phyloP scores from a whole-genome alignment of 1,284 basidiomycete species.

The Apiotrichum domesticum region DNA sequence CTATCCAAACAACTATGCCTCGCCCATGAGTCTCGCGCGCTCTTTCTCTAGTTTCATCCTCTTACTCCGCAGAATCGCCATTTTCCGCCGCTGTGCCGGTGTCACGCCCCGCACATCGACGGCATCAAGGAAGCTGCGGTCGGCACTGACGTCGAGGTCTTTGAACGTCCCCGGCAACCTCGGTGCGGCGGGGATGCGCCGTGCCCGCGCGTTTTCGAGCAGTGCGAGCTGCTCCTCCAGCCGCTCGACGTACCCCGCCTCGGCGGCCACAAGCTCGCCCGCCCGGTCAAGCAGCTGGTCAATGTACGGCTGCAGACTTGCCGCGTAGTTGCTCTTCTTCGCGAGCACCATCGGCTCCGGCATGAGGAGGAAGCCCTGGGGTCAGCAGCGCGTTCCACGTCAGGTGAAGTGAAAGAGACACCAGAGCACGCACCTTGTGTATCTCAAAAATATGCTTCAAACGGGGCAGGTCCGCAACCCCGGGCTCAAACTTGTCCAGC shows the following conservation, averaged over 20 bases:
- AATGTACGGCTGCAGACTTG: constrained; percentile 42
- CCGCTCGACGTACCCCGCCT: constrained; percentile 22
- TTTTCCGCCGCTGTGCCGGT: constrained; percentile 34
- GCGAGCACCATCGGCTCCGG: constrained; percentile 34
- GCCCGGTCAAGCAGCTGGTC: constrained; percentile 36
- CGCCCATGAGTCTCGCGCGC: constrained; percentile 21
- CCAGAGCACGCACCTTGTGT: constrained; percentile 31
- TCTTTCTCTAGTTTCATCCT: constrained; percentile 41
- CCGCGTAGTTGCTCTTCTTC: constrained; percentile 34
- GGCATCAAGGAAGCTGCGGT: constrained; percentile 16
- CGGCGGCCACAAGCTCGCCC: constrained; percentile 24
- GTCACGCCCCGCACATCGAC: constrained; percentile 33
- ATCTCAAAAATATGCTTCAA: constrained; percentile 37
- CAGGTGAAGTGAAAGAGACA: background rate
- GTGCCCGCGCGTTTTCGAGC: background rate
- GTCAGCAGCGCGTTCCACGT: background rate
- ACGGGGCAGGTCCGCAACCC: constrained; percentile 38
- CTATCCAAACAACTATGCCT: background rate
- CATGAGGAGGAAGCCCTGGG: constrained; percentile 42
- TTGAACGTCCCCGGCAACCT: constrained; percentile 1
- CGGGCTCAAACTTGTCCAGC: constrained; percentile 27
- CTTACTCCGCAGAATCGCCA: constrained; percentile 37
- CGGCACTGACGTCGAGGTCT: constrained; percentile 7
- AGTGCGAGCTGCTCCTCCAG: constrained; percentile 13
- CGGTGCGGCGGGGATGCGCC: constrained; percentile 1